Conservation (phyloP, 2,329 filamentous ascomycete species). For the Neofusicoccum umdonicola region DNA sequence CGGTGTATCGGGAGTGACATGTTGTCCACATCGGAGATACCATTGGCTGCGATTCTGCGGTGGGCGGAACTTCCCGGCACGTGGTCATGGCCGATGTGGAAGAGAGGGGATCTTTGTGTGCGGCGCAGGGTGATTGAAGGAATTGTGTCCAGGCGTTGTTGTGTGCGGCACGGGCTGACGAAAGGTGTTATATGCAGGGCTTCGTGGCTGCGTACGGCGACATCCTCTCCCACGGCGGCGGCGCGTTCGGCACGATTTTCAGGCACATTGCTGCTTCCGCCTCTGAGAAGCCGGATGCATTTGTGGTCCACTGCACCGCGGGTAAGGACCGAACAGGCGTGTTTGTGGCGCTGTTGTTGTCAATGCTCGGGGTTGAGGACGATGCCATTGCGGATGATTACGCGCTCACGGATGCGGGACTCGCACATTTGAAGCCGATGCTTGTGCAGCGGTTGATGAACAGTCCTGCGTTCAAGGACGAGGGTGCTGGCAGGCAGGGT, state of each 20-base stretch:
- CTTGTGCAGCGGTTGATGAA: constrained; percentile 48
- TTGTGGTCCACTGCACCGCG: constrained; percentile 71
- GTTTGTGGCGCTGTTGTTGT: constrained; percentile 63
- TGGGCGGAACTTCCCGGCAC: too few relatives aligned
- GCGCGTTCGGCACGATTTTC: constrained; percentile 60
- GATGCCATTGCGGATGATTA: constrained; percentile 65
- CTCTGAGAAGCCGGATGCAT: constrained; percentile 39
- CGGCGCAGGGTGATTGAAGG: too few relatives aligned
- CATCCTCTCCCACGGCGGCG: constrained; percentile 56
- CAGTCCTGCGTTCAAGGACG: constrained; percentile 41
- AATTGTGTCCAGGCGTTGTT: too few relatives aligned
- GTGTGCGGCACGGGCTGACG: not conserved
- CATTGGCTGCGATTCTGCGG: too few relatives aligned
- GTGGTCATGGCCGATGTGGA: too few relatives aligned
- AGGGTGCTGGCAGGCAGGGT: constrained; percentile 23
- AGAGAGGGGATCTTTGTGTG: too few relatives aligned
- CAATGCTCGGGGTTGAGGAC: constrained; percentile 61
- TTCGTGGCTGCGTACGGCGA: constrained; percentile 63
- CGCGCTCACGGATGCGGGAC: constrained; percentile 61
- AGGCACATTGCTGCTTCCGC: constrained; percentile 50
- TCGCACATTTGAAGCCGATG: constrained; percentile 19
- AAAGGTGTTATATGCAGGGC: constrained; percentile 37
- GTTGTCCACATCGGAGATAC: not conserved
- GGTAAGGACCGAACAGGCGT: constrained; percentile 78
- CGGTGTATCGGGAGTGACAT: not conserved